Percentiles rank a stretch among this genome's conserved stretches.
These are phyloP conservation scores for Viola pubescens DNA, from an alignment of 441 rosid species.

Conservation along the genomic window DNA sequence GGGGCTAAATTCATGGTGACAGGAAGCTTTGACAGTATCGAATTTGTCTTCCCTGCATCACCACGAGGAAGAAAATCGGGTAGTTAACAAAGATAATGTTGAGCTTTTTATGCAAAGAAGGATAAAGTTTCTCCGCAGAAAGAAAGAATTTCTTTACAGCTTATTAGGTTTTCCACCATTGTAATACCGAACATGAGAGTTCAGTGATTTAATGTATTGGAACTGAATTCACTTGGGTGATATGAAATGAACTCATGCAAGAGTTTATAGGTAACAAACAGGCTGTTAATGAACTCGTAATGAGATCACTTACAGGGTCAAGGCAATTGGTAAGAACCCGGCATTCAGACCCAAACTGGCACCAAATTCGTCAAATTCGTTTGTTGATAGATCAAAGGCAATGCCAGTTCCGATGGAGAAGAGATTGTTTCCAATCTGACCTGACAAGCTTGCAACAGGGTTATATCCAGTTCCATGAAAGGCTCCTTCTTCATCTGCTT, in stretches of 20 bases:
- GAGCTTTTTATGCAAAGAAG: too few relatives aligned
- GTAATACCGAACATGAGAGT: not conserved
- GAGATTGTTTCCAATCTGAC: slow-evolving; percentile 30
- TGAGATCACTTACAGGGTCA: slow-evolving; percentile 36
- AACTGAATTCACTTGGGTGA: too few relatives aligned
- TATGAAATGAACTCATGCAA: too few relatives aligned
- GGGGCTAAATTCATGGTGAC: slow-evolving; percentile 29
- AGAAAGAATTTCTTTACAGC: not conserved
- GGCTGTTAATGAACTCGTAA: not conserved
- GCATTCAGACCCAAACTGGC: slow-evolving; percentile 39
- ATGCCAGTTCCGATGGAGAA: slow-evolving; percentile 38
- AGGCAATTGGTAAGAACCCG: slow-evolving; percentile 30
- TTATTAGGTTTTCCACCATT: not conserved
- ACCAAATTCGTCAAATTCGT: slow-evolving; percentile 23
- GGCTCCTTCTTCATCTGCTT: slow-evolving; percentile 14
- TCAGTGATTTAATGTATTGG: too few relatives aligned
- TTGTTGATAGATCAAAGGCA: slow-evolving; percentile 24
- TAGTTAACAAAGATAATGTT: too few relatives aligned
- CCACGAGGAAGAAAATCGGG: not conserved
- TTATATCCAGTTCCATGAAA: slow-evolving; percentile 22
- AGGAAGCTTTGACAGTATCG: slow-evolving; percentile 28
- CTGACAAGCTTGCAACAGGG: slow-evolving; percentile 34
- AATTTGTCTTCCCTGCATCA: slow-evolving; percentile 42
- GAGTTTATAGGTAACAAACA: too few relatives aligned
- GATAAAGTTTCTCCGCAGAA: not conserved